Conservation (phyloP, 805 yeast genomes). For the Nakazawaea molendinolei region DNA sequence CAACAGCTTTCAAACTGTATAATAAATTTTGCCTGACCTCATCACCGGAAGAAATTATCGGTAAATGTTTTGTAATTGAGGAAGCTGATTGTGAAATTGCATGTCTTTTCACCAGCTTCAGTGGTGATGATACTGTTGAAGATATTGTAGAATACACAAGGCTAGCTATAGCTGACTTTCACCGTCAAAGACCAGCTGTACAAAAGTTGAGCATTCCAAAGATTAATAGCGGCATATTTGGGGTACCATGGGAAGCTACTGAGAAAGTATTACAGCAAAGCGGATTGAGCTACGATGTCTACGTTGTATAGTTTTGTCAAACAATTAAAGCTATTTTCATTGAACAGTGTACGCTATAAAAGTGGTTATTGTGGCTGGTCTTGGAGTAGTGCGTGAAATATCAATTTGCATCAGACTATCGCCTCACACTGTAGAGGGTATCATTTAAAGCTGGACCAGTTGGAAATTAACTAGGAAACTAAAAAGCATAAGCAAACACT, state of each 20-base stretch:
- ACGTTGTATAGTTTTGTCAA: conserved; percentile 27
- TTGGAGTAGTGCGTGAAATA: too few species aligned
- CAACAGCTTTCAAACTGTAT: conserved; percentile 49
- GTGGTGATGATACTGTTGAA: conserved; percentile 39
- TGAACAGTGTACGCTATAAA: too few species aligned
- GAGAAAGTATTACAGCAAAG: conserved; percentile 39
- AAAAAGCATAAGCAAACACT: background rate
- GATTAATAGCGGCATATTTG: conserved; percentile 76
- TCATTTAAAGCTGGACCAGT: too few species aligned
- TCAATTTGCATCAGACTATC: too few species aligned
- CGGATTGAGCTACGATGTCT: conserved; percentile 36
- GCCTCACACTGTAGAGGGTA: too few species aligned
- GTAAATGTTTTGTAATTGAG: conserved; percentile 45
- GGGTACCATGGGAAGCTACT: conserved; percentile 72
- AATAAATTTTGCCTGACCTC: conserved; percentile 30
- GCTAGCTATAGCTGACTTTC: conserved; percentile 41
- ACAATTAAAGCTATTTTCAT: too few species aligned
- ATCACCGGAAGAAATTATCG: conserved; percentile 28
- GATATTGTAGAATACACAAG: conserved; percentile 48
- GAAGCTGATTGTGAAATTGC: conserved; percentile 35
- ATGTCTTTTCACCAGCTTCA: conserved; percentile 67
- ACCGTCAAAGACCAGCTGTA: conserved; percentile 26
- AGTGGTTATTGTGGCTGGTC: too few species aligned
- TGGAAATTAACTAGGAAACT: too few species aligned
- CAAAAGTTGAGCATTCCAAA: conserved; percentile 54